Percentiles rank a stretch among this genome's conserved stretches.
Conservation (phyloP, 148 eudicot species). For the Vaccinium macrocarpon region DNA sequence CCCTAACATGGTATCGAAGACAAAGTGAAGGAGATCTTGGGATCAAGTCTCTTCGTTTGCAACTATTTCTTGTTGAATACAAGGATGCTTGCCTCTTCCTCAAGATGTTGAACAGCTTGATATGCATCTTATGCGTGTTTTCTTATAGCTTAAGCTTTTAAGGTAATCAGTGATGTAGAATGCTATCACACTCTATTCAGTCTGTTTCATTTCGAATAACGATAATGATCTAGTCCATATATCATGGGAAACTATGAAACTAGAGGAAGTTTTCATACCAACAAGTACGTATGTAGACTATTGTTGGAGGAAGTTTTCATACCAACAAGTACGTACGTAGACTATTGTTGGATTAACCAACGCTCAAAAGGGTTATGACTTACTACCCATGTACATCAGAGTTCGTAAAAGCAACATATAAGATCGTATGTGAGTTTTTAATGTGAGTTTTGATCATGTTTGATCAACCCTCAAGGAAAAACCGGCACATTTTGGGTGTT, state of each 20-base stretch:
- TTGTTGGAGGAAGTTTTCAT: too few relatives aligned
- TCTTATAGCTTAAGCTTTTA: neutral
- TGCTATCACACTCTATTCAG: neutral
- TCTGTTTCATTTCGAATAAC: neutral
- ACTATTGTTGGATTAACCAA: neutral
- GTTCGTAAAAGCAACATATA: conserved; percentile 4
- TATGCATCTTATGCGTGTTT: neutral
- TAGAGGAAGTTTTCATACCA: neutral
- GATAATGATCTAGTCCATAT: neutral
- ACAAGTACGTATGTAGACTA: neutral
- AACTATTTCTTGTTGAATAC: neutral
- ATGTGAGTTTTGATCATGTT: too few relatives aligned
- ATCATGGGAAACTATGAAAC: neutral
- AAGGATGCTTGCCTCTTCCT: neutral
- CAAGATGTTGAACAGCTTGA: neutral
- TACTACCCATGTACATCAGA: neutral
- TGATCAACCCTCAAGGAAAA: too few relatives aligned
- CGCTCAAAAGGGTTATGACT: neutral
- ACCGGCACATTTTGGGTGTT: too few relatives aligned
- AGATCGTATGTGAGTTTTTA: neutral
- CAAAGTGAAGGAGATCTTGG: neutral
- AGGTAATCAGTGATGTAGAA: neutral
- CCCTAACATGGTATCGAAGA: neutral
- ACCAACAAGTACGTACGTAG: too few relatives aligned
- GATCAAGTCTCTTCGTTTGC: neutral